phyloP scores from a whole-genome alignment of 2,329 filamentous ascomycete genomes.

The Venturia effusa region DNA sequence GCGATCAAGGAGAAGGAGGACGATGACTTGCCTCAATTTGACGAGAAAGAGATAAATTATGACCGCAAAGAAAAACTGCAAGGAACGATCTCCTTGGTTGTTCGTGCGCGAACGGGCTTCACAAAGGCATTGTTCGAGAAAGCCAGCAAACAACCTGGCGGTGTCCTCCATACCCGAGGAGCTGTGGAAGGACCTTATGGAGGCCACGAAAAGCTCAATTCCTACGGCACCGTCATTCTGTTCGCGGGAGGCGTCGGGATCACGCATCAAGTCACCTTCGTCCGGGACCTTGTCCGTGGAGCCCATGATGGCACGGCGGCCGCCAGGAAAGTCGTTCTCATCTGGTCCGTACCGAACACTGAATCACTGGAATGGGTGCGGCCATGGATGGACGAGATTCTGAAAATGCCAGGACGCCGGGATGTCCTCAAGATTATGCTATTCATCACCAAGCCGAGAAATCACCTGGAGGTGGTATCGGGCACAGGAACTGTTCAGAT shows the following conservation, averaged over 20 bases:
- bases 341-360: conserved; percentile 70
- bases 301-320: conserved; percentile 59
- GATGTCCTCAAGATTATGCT: conserved; percentile 50
- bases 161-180: conserved; percentile 52
- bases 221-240: conserved; percentile 67
- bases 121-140: conserved; percentile 59
- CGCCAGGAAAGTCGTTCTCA: conserved; percentile 59
- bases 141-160: conserved; percentile 33
- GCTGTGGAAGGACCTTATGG: conserved; percentile 69
- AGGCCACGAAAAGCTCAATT: conserved; percentile 57
- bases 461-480: conserved; percentile 41
- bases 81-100: conserved; percentile 53
- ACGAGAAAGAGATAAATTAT: conserved; percentile 4
- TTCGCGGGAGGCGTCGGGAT: conserved; percentile 75
- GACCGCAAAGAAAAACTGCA: conserved; percentile 5
- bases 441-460: conserved; percentile 51
- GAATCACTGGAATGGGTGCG: conserved; percentile 54
- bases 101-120: conserved; percentile 63
- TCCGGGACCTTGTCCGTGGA: conserved; percentile 60
- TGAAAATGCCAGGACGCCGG: conserved; percentile 46
- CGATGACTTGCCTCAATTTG: conserved; percentile 15
- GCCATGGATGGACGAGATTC: conserved; percentile 54
- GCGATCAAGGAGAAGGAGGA: neutral
- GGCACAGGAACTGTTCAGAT: conserved; percentile 50
- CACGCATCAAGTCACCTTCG: conserved; percentile 66